Conservation (phyloP, 352 stramenopile species). For the Thalassiosira allenii region DNA sequence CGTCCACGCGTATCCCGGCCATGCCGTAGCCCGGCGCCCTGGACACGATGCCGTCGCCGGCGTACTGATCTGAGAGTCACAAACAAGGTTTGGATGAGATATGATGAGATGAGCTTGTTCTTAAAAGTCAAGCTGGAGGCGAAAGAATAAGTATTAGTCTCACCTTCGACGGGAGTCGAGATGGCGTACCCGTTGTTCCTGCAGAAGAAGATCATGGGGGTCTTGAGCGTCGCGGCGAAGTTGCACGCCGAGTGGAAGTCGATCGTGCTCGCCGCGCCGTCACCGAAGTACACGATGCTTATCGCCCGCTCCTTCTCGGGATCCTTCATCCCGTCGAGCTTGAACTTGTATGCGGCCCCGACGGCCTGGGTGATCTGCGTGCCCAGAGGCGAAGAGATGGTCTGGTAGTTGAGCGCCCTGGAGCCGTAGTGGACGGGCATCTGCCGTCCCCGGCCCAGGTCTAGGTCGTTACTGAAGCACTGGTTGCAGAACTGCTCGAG, state of each 20-base stretch:
- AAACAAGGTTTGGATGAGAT: too few species aligned
- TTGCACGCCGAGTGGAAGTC: conserved; percentile 98
- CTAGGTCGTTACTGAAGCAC: conserved; percentile 96
- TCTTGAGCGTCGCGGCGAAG: conserved; percentile 95
- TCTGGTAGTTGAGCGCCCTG: conserved; percentile 95
- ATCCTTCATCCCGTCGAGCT: conserved; percentile 83
- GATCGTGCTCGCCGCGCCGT: conserved; percentile 95
- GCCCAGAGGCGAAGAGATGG: conserved; percentile 95
- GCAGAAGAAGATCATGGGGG: conserved; percentile 97
- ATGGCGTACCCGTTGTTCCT: conserved; percentile 99
- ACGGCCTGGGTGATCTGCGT: conserved; percentile 98
- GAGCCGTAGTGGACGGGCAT: conserved; percentile 99
- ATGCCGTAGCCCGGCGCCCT: conserved; percentile 96
- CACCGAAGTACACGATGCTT: conserved; percentile 95
- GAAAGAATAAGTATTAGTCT: too few species aligned
- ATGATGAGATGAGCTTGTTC: too few species aligned
- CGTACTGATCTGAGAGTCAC: conserved; percentile 99
- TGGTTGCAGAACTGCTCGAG: conserved; percentile 97
- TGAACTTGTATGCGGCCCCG: conserved; percentile 96
- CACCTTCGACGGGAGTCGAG: conserved; percentile 90
- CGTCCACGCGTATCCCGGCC: conserved; percentile 95
- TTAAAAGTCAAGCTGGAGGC: too few species aligned
- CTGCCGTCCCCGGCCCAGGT: conserved; percentile 95
- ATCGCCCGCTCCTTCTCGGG: conserved; percentile 89
- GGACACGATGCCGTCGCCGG: conserved; percentile 95